Evolutionary conservation across 805 yeast species (phyloP).

Genomic region (Hanseniaspora occidentalis): DNA sequence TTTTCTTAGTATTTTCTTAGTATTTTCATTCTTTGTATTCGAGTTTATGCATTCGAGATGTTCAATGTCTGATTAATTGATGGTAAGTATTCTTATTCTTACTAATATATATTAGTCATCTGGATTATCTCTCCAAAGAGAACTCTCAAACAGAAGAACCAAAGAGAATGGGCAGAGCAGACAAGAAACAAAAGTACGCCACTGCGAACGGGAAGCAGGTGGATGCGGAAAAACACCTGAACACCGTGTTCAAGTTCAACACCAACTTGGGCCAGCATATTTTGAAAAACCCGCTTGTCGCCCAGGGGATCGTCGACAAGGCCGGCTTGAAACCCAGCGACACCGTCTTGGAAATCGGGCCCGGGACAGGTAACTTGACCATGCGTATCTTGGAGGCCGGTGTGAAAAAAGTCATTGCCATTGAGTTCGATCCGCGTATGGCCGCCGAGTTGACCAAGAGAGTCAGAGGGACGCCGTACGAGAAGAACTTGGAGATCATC

Average conservation of each 20-base stretch:
- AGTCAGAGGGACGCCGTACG: slow-evolving; percentile 93
- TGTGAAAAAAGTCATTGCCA: slow-evolving; percentile 74
- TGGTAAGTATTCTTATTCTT: not conserved
- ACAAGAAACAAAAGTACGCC: slow-evolving; percentile 46
- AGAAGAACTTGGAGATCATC: slow-evolving; percentile 80
- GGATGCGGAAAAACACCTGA: slow-evolving; percentile 49
- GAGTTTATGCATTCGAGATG: too few species aligned
- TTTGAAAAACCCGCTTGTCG: slow-evolving; percentile 87
- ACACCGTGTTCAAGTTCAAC: slow-evolving; percentile 89
- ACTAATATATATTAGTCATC: not conserved
- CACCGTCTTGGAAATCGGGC: slow-evolving; percentile 91
- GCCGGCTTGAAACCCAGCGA: slow-evolving; percentile 90
- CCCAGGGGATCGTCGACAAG: slow-evolving; percentile 96
- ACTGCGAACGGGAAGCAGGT: slow-evolving; percentile 42
- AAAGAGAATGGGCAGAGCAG: slow-evolving; percentile 46
- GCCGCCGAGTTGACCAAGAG: slow-evolving; percentile 96
- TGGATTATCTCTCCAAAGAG: not conserved
- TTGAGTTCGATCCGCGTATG: slow-evolving; percentile 99
- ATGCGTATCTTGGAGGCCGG: slow-evolving; percentile 89
- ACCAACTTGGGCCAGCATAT: slow-evolving; percentile 96
- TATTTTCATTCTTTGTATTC: not conserved
- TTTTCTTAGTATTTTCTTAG: not conserved
- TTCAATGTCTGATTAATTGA: not conserved
- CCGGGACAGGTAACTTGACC: slow-evolving; percentile 97
- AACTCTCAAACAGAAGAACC: slow-evolving; percentile 3